These are phyloP conservation scores for Picea glauca DNA, from an alignment of 75 land plant species.

Conservation along the genomic window DNA sequence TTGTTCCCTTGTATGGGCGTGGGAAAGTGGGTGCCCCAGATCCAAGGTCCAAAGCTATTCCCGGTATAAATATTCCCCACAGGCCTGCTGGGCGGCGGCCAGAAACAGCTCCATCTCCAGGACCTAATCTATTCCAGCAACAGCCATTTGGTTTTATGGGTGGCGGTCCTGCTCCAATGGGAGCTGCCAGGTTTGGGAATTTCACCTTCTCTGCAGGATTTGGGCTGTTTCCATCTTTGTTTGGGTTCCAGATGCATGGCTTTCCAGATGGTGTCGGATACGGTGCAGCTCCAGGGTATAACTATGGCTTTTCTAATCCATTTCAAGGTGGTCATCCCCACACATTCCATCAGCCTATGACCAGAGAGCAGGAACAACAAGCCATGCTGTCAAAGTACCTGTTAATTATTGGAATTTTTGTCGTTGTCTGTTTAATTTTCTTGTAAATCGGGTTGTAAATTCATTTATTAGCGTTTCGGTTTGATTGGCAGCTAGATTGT, in stretches of 20 bases:
- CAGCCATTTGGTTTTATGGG: conserved; percentile 47
- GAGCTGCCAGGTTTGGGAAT: conserved; percentile 66
- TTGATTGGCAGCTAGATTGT: no score
- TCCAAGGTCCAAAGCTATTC: conserved; percentile 69
- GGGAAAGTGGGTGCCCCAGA: conserved; percentile 64
- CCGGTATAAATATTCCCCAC: conserved; percentile 69
- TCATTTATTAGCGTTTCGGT: no score
- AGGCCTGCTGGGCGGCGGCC: conserved; percentile 89
- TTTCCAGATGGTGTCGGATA: conserved; percentile 62
- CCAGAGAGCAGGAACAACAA: conserved; percentile 57
- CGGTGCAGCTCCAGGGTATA: conserved; percentile 56
- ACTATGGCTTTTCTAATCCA: conserved; percentile 42
- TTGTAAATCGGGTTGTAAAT: conserved; percentile 15
- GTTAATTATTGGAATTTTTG: conserved; percentile 47
- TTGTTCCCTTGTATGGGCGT: conserved; percentile 85
- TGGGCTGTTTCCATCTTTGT: conserved; percentile 70
- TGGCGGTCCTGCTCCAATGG: conserved; percentile 40
- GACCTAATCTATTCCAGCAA: conserved; percentile 37
- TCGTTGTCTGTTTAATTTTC: conserved; percentile 46
- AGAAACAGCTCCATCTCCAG: conserved; percentile 55
- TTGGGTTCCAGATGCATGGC: conserved; percentile 80
- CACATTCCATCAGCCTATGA: conserved; percentile 16
- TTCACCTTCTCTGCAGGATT: conserved; percentile 80
- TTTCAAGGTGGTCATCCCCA: conserved; percentile 54
- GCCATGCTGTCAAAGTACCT: conserved; percentile 41